A percentile compares a stretch with the other conserved stretches of the same genome.
These are phyloP conservation scores for Paramecium primaurelia DNA, from an alignment of 73 alveolate species.

Conservation along the genomic window DNA sequence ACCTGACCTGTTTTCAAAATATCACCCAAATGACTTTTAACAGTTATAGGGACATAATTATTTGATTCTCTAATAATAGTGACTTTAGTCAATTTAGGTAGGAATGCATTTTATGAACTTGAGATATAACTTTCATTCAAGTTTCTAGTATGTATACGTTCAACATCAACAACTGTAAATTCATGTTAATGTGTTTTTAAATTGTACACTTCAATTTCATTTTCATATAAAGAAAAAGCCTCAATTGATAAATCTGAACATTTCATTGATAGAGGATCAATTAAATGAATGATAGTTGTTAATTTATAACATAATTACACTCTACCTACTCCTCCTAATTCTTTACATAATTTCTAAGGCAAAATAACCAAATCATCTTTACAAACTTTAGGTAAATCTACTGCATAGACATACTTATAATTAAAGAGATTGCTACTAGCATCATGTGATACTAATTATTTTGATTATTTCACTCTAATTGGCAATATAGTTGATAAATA, in stretches of 20 bases:
- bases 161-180: constrained; percentile 67
- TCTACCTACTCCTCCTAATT: constrained; percentile 97
- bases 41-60: constrained; percentile 67
- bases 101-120: constrained; percentile 68
- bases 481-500: constrained; percentile 84
- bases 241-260: constrained; percentile 83
- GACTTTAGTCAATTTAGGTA: constrained; percentile 55
- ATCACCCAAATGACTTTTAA: constrained; percentile 76
- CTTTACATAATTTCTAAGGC: constrained; percentile 81
- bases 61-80: constrained; percentile 29
- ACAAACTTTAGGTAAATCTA: constrained; percentile 97
- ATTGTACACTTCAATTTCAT: constrained; percentile 61
- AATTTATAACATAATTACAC: constrained; percentile 89
- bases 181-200: constrained; percentile 62
- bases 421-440: constrained; percentile 78
- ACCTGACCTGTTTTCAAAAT: constrained; percentile 76
- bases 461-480: constrained; percentile 81
- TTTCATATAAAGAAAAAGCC: constrained; percentile 88
- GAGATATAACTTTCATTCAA: constrained; percentile 72
- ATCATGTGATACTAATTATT: constrained; percentile 94
- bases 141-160: constrained; percentile 70
- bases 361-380: constrained; percentile 95
- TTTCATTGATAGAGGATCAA: constrained; percentile 91
- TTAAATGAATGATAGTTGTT: constrained; percentile 84
- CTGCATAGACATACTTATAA: constrained; percentile 85